Evolutionary conservation across 176 grass and related monocot species (phyloP).

Genomic region (Eleusine coracana): DNA sequence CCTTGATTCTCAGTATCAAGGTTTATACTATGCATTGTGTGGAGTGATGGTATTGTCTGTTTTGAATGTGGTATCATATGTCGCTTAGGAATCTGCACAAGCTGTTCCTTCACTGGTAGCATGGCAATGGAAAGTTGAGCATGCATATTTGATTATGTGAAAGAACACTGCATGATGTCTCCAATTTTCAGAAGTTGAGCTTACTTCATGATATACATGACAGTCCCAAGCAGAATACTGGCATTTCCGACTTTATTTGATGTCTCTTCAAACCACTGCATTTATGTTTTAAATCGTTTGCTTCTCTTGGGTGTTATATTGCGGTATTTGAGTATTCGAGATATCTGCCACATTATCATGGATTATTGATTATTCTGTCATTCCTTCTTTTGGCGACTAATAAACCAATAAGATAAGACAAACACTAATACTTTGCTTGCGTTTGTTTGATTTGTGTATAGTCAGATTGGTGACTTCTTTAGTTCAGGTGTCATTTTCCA

Average conservation of each 20-base stretch:
- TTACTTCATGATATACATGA: not conserved
- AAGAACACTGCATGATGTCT: not conserved
- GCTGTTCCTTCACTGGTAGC: not conserved
- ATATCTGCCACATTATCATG: not conserved
- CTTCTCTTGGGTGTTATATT: not conserved
- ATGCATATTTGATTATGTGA: not conserved
- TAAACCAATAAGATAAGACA: not conserved
- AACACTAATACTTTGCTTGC: not conserved
- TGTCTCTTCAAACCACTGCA: not conserved
- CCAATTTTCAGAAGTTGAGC: not conserved
- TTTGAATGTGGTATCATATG: not conserved
- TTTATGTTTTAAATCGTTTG: not conserved
- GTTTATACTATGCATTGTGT: not conserved
- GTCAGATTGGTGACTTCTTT: not conserved
- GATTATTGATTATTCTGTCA: not conserved
- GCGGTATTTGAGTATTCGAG: not conserved
- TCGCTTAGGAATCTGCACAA: not conserved
- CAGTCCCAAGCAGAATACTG: no score
- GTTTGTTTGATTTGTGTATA: slow-evolving; percentile 3
- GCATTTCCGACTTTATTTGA: not conserved
- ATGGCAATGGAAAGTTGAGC: not conserved
- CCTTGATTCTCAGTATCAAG: not conserved
- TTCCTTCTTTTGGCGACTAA: not conserved
- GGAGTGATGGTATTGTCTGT: not conserved
- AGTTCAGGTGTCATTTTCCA: not conserved